Conservation (phyloP, 2,329 filamentous ascomycete genomes). For the Pseudopithomyces chartarum region DNA sequence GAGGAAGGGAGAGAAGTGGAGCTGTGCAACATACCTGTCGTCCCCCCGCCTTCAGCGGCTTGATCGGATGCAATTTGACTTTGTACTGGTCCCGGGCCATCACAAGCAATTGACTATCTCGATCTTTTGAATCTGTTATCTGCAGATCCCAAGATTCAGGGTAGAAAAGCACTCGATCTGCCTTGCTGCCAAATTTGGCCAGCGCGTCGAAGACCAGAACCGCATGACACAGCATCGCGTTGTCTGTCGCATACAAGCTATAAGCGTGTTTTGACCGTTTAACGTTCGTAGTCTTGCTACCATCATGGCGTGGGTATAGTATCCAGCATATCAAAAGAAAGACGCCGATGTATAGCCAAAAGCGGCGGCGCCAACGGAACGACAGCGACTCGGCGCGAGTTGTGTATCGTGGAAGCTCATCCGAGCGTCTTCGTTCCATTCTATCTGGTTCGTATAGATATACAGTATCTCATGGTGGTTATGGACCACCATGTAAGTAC, state of each 20-base stretch:
- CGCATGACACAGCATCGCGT: conserved; percentile 50
- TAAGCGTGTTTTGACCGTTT: conserved; percentile 51
- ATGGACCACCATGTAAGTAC: conserved; percentile 8
- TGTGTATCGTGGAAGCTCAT: conserved; percentile 40
- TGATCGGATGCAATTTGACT: conserved; percentile 55
- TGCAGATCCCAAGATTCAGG: conserved; percentile 46
- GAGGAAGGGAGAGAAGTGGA: conserved; percentile 12
- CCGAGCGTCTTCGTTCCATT: conserved; percentile 42
- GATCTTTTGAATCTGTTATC: conserved; percentile 33
- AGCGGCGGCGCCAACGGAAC: conserved; percentile 36
- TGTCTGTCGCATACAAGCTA: conserved; percentile 50
- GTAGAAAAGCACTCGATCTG: conserved; percentile 53
- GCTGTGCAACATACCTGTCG: conserved; percentile 33
- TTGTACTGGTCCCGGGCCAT: conserved; percentile 56
- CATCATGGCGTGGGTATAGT: conserved; percentile 23
- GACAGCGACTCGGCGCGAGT: conserved; percentile 17
- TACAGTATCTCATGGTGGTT: conserved; percentile 16
- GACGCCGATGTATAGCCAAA: conserved; percentile 30
- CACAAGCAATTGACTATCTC: conserved; percentile 53
- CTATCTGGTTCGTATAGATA: conserved; percentile 12
- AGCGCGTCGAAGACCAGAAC: conserved; percentile 53
- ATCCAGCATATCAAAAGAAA: conserved; percentile 37
- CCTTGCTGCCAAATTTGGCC: conserved; percentile 48
- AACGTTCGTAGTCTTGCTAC: conserved; percentile 21
- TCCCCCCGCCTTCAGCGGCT: conserved; percentile 45